Evolutionary conservation across 345 rosid genomes (phyloP).

Genomic region (Eucalyptus pauciflora): DNA sequence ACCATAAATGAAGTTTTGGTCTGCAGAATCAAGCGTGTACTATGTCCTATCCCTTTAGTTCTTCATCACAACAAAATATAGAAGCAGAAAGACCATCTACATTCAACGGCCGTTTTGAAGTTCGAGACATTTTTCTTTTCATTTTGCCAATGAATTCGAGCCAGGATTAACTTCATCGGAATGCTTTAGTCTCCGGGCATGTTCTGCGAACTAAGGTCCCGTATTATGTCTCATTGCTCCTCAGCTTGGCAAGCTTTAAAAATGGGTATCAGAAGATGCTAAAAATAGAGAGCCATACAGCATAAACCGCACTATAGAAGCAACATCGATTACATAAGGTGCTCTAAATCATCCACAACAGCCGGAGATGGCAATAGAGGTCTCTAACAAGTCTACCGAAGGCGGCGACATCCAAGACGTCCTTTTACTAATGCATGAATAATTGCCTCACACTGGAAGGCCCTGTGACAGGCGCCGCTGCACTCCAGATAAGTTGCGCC

Average conservation of each 20-base stretch:
- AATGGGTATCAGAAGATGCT: neutral
- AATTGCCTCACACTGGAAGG: neutral
- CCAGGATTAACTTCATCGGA: neutral
- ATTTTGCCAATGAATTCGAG: neutral
- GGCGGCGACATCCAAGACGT: neutral
- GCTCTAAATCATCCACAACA: neutral
- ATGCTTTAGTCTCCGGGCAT: neutral
- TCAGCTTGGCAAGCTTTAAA: neutral
- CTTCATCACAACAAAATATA: neutral
- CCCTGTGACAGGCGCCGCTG: neutral
- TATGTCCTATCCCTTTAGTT: neutral
- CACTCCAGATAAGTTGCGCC: slow-evolving; percentile 2
- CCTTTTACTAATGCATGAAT: neutral
- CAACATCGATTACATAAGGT: neutral
- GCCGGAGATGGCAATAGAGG: neutral
- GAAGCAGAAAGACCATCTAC: neutral
- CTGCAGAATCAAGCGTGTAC: neutral
- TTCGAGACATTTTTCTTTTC: neutral
- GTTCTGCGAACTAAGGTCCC: neutral
- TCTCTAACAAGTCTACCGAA: neutral
- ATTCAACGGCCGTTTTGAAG: neutral
- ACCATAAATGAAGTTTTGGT: neutral
- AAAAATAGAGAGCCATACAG: neutral
- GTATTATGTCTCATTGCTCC: neutral
- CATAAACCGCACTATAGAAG: neutral